Evolutionary conservation across 495 filamentous ascomycete species (phyloP), one percentile per base, ranked within the genome.

Genomic region (Penicillium soppii): DNA sequence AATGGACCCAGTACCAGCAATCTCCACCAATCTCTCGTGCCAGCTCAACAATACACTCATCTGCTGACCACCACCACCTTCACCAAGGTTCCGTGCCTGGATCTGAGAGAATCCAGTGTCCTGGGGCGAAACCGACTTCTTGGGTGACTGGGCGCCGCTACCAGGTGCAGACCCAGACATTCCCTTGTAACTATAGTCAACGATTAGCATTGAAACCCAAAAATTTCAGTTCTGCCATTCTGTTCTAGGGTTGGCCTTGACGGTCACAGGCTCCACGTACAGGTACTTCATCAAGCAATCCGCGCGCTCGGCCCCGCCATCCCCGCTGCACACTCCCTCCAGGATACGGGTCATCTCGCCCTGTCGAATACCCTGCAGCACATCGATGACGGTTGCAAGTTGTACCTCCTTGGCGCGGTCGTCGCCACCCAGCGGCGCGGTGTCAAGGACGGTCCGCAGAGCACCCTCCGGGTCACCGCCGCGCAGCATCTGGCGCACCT

Each of bases 1-100:
- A 73, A 97, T 92, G 68, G 87, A 85, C 15, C 91, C 92, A 58
- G 87, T 77, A 30, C 92, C 92, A 16, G 89, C 85, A 58, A 97
- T 81, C 59, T 96, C 91, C 2, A 96, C 90, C 38, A 95, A 74
- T 79, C 95, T 96, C 79, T 97, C 91, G 62, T 96, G 91, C 91
- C 91, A 97, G 64, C 87, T 95, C 56, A 97, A 72, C 61, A 97
- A 63, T 37, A 97, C 91, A 57, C 91, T 95, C 91, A 95, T 95
- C 38, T 86, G 87, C 58, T 89, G 83, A 40, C 90, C 89, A 56
- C 88, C 86, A 49, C 87, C 87, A 51, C 92, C 89, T 57, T 82
- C 84, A 16, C 80, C 82, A 16, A 85, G 77, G 33, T 85, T 82
- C 32, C 90, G 76, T 12, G 73, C 73, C 47, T 86, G 83, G 54